Percentiles rank a stretch among this genome's conserved stretches.
Conservation (phyloP, 2,329 filamentous ascomycete species). For the Aspergillus pseudoterreus region DNA sequence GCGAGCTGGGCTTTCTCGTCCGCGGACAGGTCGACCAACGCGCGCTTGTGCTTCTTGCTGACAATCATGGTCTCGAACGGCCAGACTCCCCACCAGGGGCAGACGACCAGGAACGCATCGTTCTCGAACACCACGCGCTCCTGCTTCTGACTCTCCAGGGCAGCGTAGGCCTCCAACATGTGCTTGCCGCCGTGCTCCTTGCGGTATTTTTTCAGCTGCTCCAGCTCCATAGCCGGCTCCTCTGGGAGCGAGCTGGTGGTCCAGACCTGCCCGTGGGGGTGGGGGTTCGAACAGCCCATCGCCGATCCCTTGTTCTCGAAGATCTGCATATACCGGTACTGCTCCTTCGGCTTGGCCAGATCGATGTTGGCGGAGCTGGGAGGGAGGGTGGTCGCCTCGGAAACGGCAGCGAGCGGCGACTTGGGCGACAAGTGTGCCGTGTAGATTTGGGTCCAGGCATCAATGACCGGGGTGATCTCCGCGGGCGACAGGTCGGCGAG, state of each 20-base stretch:
- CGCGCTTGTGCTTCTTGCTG: constrained; percentile 76
- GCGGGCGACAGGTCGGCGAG: constrained; percentile 78
- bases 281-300: constrained; percentile 98
- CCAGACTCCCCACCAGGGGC: constrained; percentile 98
- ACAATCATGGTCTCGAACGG: constrained; percentile 93
- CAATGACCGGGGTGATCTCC: constrained; percentile 77
- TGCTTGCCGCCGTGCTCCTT: constrained; percentile 68
- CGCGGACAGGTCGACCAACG: constrained; percentile 74
- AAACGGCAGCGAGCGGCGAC: constrained; percentile 58
- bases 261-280: constrained; percentile 97
- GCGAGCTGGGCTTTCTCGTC: constrained; percentile 71
- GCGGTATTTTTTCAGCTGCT: constrained; percentile 75
- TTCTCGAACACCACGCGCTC: constrained; percentile 91
- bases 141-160: constrained; percentile 73
- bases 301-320: constrained; percentile 98
- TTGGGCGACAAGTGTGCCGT: constrained; percentile 70
- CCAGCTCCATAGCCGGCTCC: constrained; percentile 76
- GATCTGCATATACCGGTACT: constrained; percentile 97
- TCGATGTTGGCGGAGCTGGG: constrained; percentile 44
- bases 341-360: constrained; percentile 59
- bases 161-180: constrained; percentile 81
- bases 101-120: constrained; percentile 75
- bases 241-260: constrained; percentile 87
- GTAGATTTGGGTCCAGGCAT: constrained; percentile 92
- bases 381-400: constrained; percentile 45